A percentile compares a stretch with the other conserved stretches of the same genome.
These are phyloP conservation scores for Fusarium nanum DNA, from an alignment of 2,329 filamentous ascomycete genomes.

Conservation along the genomic window DNA sequence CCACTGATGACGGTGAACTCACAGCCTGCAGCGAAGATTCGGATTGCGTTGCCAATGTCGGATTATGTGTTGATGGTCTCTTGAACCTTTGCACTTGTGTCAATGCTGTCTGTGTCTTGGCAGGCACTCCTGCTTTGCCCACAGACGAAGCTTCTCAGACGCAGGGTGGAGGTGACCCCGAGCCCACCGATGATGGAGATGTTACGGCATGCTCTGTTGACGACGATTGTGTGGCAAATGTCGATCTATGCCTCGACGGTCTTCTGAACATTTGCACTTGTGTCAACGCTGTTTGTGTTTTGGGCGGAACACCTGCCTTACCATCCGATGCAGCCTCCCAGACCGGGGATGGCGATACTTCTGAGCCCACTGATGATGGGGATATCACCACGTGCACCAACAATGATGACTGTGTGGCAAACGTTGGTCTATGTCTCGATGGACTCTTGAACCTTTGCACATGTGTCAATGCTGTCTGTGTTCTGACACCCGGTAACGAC, in stretches of 20 bases:
- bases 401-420: neutral
- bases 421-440: neutral
- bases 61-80: neutral
- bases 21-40: neutral
- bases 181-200: neutral
- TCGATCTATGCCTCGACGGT: neutral
- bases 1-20: no score
- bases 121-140: neutral
- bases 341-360: neutral
- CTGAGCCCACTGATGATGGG: neutral
- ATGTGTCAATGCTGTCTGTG: neutral
- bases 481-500: neutral
- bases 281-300: neutral
- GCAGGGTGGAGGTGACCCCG: neutral
- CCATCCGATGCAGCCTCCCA: neutral
- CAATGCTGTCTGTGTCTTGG: neutral
- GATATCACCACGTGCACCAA: neutral
- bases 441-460: neutral
- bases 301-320: neutral
- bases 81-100: slow-evolving; percentile 12
- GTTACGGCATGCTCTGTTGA: neutral
- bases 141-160: neutral
- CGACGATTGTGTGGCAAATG: slow-evolving; percentile 5
- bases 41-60: slow-evolving; percentile 4
- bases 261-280: slow-evolving; percentile 6